Percentiles rank a stretch among this genome's conserved stretches.
Conservation (phyloP, 805 yeast genomes). For the Yarrowia sp. region DNA sequence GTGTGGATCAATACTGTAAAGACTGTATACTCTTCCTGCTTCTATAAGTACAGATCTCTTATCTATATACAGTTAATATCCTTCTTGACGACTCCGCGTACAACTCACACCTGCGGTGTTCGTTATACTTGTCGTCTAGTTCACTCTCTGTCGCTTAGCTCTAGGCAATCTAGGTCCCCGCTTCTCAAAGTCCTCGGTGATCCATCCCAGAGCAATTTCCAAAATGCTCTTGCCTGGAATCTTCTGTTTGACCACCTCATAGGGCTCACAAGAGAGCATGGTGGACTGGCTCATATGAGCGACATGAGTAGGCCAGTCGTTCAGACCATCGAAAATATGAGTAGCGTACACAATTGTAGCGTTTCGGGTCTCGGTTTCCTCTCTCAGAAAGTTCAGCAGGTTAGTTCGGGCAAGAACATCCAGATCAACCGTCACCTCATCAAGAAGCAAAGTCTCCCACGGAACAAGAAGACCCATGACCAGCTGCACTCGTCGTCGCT, state of each 20-base stretch:
- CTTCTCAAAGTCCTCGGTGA: slow-evolving; percentile 52
- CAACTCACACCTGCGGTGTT: too few species aligned
- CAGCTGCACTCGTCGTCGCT: slow-evolving; percentile 90
- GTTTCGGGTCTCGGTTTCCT: slow-evolving; percentile 73
- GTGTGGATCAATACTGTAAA: too few species aligned
- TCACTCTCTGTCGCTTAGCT: slow-evolving; percentile 19
- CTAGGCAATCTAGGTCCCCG: slow-evolving; percentile 55
- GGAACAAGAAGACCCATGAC: slow-evolving; percentile 93
- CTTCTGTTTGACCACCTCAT: slow-evolving; percentile 39
- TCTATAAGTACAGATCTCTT: too few species aligned
- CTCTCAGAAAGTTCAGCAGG: slow-evolving; percentile 69
- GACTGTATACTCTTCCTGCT: too few species aligned
- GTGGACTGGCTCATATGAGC: slow-evolving; percentile 78
- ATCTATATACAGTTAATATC: too few species aligned
- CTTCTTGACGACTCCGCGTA: too few species aligned
- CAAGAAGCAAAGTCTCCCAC: slow-evolving; percentile 85
- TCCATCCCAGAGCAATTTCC: slow-evolving; percentile 51
- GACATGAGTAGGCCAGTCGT: slow-evolving; percentile 86
- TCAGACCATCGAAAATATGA: slow-evolving; percentile 94
- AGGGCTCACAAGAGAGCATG: slow-evolving; percentile 49
- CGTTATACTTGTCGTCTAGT: not conserved
- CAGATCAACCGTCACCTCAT: slow-evolving; percentile 95
- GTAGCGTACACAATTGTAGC: slow-evolving; percentile 88
- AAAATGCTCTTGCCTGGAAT: slow-evolving; percentile 44
- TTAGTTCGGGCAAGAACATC: slow-evolving; percentile 89